Conservation (phyloP, 2,329 filamentous ascomycete species). For the Pseudopyricularia cyperi region DNA sequence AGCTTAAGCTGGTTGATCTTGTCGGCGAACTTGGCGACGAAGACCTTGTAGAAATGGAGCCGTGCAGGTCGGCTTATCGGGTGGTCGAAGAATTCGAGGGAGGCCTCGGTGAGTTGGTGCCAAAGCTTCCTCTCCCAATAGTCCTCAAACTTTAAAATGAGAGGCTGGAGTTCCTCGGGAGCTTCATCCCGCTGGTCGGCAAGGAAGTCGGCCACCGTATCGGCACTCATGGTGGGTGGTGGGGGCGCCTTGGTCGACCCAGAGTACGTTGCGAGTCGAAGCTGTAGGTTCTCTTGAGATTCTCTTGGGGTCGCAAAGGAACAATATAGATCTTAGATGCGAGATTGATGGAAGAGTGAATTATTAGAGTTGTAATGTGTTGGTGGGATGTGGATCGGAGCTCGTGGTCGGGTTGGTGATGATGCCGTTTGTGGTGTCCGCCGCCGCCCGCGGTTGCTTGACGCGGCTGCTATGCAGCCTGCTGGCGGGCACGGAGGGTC, state of each 20-base stretch:
- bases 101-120: conserved; percentile 90
- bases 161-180: conserved; percentile 74
- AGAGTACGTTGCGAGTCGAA: conserved; percentile 5
- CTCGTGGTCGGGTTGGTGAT: not conserved
- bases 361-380: not conserved
- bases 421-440: not conserved
- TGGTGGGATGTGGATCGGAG: not conserved
- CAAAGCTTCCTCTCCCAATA: conserved; percentile 98
- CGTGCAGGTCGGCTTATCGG: conserved; percentile 72
- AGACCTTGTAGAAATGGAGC: conserved; percentile 82
- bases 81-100: conserved; percentile 79
- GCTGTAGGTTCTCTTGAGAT: conserved; percentile 1
- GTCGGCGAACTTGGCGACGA: conserved; percentile 91
- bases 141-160: conserved; percentile 87
- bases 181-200: conserved; percentile 78
- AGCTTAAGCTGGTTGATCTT: conserved; percentile 99
- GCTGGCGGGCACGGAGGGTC: conserved; percentile 1
- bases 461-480: conserved; percentile 32
- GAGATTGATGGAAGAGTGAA: not conserved
- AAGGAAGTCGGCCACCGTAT: conserved; percentile 85
- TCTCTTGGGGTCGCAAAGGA: not conserved
- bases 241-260: conserved; percentile 2
- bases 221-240: conserved; percentile 55
- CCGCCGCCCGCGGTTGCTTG: conserved; percentile 8
- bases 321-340: not conserved